Evolutionary conservation across 768 basidiomycete genomes (phyloP), one percentile per base, ranked within the genome.

Genomic region (Vishniacozyma victoriae): DNA sequence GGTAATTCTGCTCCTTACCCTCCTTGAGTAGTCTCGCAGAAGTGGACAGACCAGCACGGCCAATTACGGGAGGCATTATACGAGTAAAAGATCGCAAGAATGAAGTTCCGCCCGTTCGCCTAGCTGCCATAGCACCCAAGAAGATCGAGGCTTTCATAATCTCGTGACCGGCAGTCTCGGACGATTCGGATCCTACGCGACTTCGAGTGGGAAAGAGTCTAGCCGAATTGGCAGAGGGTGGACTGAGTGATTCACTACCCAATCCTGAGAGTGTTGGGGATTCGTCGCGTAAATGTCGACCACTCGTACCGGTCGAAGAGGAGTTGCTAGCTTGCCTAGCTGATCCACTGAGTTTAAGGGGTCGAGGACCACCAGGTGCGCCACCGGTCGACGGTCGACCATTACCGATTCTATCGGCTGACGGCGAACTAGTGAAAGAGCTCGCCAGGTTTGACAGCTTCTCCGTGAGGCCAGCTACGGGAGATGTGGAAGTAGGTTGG

Each of bases 1-100:
- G 54, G 33, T 71, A 71, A 26, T 59, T 64, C 14, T 47, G 45
- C 22, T 25, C 9, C 29, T 33, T 33, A n/a, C 9, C 29, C 29
- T 9, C 9, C 29, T 33, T n/a, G 29, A 9, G 9, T n/a, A n/a
- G 9, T 33, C 9, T 33, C 9, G 29, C 29, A 33, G 29, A 9
- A 33, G 29, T 9, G 29, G 9, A 9, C 29, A 33, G 29, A n/a
- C 29, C n/a, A 9, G 9, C 9, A 9, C 29, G 9, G n/a, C n/a
- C n/a, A n/a, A 33, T 33, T 9, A n/a, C n/a, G 9, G 29, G 29
- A 9, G n/a, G 29, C 9, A 33, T 9, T 9, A 9, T n/a, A 9
- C 29, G 9, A n/a, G 29, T 33, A n/a, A 9, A 9, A n/a, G 29
- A 9, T n/a, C 29, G 9, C n/a, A n/a, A 33, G 9, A 9, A 33